Evolutionary conservation across 1,284 basidiomycete species (phyloP).

Genomic region (Takashimella tepidaria): DNA sequence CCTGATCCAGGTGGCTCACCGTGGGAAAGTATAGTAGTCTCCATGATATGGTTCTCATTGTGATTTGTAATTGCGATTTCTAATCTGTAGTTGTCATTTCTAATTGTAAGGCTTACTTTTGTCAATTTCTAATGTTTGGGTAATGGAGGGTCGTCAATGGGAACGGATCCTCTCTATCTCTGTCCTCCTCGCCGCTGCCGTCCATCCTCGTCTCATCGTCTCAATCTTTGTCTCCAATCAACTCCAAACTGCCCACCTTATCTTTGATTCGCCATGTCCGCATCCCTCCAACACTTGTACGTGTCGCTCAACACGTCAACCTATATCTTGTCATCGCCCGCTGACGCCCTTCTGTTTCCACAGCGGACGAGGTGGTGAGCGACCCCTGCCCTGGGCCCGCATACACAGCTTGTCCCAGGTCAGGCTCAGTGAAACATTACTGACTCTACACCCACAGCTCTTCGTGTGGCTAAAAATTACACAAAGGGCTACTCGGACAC

Average conservation of each 20-base stretch:
- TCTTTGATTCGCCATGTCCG: conserved; percentile 23
- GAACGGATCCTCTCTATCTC: neutral
- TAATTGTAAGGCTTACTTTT: too few relatives aligned
- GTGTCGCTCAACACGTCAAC: conserved; percentile 5
- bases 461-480: conserved; percentile 88
- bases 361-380: conserved; percentile 45
- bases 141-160: too few relatives aligned
- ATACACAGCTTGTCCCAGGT: neutral
- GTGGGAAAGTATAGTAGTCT: too few relatives aligned
- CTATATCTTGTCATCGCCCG: neutral
- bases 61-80: too few relatives aligned
- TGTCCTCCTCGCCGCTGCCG: neutral
- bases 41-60: too few relatives aligned
- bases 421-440: neutral
- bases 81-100: too few relatives aligned
- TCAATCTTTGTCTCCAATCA: neutral
- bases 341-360: conserved; percentile 9
- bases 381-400: too few relatives aligned
- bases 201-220: neutral
- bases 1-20: too few relatives aligned
- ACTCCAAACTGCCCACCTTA: neutral
- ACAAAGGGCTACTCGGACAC: conserved; percentile 87
- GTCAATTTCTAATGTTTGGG: too few relatives aligned
- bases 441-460: too few relatives aligned
- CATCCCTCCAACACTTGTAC: conserved; percentile 45